Evolutionary conservation across 2,329 filamentous ascomycete species (phyloP).

Genomic region (Colletotrichum siamense): DNA sequence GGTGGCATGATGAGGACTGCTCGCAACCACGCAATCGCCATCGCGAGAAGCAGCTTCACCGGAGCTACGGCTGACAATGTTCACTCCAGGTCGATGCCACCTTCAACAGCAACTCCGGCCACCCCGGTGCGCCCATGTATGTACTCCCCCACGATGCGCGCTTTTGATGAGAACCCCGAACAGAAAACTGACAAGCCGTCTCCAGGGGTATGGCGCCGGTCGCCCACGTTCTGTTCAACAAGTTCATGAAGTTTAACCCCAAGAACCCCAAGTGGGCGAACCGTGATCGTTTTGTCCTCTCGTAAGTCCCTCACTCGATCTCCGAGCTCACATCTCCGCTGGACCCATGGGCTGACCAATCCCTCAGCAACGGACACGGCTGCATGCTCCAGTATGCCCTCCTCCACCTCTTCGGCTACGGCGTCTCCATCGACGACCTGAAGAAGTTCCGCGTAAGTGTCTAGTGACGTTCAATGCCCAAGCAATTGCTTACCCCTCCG

Average conservation of each 20-base stretch:
- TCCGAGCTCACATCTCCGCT: background rate
- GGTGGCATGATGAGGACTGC: constrained; percentile 1
- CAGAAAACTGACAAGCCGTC: constrained; percentile 33
- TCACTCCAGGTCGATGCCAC: constrained; percentile 91
- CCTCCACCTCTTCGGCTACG: constrained; percentile 95
- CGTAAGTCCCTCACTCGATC: constrained; percentile 67
- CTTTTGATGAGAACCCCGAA: background rate
- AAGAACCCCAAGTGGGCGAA: constrained; percentile 98
- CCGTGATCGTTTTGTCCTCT: constrained; percentile 98
- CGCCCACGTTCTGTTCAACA: constrained; percentile 97
- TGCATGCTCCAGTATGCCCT: constrained; percentile 99
- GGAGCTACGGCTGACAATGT: background rate
- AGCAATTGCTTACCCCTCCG: background rate
- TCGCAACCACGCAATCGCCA: background rate
- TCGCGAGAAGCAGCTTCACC: background rate
- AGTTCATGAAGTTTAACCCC: constrained; percentile 99
- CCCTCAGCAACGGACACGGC: constrained; percentile 87
- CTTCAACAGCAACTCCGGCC: constrained; percentile 92
- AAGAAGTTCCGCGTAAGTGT: constrained; percentile 92
- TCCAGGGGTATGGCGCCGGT: constrained; percentile 84
- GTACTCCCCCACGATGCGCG: constrained; percentile 29
- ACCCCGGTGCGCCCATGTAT: constrained; percentile 97
- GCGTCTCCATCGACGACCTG: constrained; percentile 84
- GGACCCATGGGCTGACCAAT: background rate
- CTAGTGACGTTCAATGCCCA: background rate